phyloP scores from a whole-genome alignment of 176 grass and related monocot species.

The Eremochloa ophiuroides region DNA sequence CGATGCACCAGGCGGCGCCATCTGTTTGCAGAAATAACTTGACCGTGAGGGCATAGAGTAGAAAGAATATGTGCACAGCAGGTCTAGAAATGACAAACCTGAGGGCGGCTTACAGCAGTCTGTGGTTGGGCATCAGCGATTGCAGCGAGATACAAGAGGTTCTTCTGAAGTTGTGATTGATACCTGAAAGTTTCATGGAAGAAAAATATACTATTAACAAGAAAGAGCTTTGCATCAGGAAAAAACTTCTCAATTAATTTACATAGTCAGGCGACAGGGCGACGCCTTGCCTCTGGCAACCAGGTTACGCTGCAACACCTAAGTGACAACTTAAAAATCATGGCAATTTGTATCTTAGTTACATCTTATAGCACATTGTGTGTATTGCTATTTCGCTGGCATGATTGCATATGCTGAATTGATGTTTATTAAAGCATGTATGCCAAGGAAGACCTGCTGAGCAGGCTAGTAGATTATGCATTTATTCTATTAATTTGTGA shows the following conservation, averaged over 20 bases:
- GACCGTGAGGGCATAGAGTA: slow-evolving; percentile 6
- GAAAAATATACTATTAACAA: not conserved
- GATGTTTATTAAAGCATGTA: not conserved
- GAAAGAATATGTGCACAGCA: not conserved
- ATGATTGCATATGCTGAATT: not conserved
- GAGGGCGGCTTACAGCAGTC: slow-evolving; percentile 58
- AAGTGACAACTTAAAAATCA: not conserved
- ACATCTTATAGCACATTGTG: not conserved
- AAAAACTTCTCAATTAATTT: not conserved
- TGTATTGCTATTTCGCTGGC: not conserved
- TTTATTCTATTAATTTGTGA: not conserved
- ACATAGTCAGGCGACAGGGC: not conserved
- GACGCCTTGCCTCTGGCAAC: not conserved
- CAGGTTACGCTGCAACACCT: not conserved
- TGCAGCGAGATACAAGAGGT: slow-evolving; percentile 86
- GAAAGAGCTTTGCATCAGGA: not conserved
- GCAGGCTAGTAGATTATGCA: not conserved
- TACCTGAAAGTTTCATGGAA: slow-evolving; percentile 55
- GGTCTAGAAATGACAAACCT: slow-evolving; percentile 44
- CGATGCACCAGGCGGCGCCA: slow-evolving; percentile 44
- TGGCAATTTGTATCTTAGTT: not conserved
- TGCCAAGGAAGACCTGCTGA: not conserved
- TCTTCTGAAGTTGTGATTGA: slow-evolving; percentile 98
- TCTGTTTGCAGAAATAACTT: slow-evolving; percentile 48
- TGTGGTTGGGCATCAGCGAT: slow-evolving; percentile 90